Evolutionary conservation across 2,329 filamentous ascomycete species (phyloP).

Genomic region (Harringtonia lauricola): DNA sequence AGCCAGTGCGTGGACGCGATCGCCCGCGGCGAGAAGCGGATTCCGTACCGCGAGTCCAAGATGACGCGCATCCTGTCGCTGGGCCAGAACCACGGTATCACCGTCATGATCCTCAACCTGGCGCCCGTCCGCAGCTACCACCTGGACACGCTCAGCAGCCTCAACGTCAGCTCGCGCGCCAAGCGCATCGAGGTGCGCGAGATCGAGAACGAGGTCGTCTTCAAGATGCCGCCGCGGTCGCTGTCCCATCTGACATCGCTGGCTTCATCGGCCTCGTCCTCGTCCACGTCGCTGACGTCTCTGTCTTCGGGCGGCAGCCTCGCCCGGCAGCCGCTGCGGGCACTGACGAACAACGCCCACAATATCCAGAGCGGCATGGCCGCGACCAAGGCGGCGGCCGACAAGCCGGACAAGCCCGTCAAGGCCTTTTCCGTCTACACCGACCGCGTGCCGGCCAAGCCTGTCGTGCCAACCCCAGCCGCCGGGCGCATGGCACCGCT

Average conservation of each 20-base stretch:
- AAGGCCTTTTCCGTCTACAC: constrained; percentile 85
- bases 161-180: constrained; percentile 90
- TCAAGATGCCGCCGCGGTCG: constrained; percentile 56
- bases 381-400: constrained; percentile 23
- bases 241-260: not conserved
- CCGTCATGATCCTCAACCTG: constrained; percentile 92
- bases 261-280: constrained; percentile 57
- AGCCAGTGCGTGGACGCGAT: constrained; percentile 96
- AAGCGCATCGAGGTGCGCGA: constrained; percentile 95
- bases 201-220: constrained; percentile 90
- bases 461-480: not conserved
- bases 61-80: constrained; percentile 92
- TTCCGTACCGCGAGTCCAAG: constrained; percentile 91
- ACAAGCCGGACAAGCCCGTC: constrained; percentile 59
- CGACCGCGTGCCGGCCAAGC: constrained; percentile 38
- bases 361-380: constrained; percentile 57
- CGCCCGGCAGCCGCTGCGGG: constrained; percentile 65
- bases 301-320: constrained; percentile 24
- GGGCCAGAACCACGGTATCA: constrained; percentile 90
- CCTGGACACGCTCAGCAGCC: constrained; percentile 81
- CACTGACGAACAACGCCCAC: constrained; percentile 57
- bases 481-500: constrained; percentile 9
- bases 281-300: constrained; percentile 23
- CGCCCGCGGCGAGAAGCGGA: constrained; percentile 59
- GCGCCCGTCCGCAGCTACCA: constrained; percentile 89